Conservation (phyloP, 805 yeast species). For the Kurtzmaniella cleridarum region DNA sequence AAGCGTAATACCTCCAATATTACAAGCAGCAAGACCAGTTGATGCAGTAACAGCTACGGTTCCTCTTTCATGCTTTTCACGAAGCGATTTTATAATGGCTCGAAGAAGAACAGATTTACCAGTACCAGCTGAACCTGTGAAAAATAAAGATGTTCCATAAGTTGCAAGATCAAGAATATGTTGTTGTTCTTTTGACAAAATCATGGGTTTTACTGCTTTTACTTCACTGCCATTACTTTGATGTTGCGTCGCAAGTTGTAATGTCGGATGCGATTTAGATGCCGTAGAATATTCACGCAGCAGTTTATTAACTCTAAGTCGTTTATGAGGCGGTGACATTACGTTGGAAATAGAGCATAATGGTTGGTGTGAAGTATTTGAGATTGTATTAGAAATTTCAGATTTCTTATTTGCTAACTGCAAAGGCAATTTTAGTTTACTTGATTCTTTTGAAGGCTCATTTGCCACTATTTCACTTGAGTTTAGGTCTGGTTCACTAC, state of each 20-base stretch:
- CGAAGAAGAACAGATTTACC: constrained; percentile 88
- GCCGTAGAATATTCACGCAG: constrained; percentile 7
- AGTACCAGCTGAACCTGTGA: constrained; percentile 98
- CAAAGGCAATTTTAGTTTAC: no score
- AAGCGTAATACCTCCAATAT: constrained; percentile 85
- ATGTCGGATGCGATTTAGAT: constrained; percentile 15
- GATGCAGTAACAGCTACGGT: constrained; percentile 84
- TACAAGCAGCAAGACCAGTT: constrained; percentile 93
- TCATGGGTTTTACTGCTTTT: constrained; percentile 31
- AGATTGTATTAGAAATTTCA: neutral
- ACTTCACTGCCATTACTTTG: constrained; percentile 3
- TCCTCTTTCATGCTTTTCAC: constrained; percentile 38
- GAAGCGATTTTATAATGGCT: constrained; percentile 52
- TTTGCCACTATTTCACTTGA: no score
- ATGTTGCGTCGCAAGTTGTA: constrained; percentile 25
- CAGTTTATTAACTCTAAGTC: neutral
- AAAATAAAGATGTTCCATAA: constrained; percentile 67
- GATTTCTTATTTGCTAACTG: no score
- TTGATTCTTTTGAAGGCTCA: no score
- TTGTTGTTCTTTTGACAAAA: constrained; percentile 53
- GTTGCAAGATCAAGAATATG: constrained; percentile 60
- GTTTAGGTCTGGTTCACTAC: no score
- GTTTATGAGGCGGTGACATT: no score
- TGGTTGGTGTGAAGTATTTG: neutral
- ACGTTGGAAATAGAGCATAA: no score